Evolutionary conservation across 2,329 filamentous ascomycete species (phyloP).

Genomic region (Ascochyta koolunga): DNA sequence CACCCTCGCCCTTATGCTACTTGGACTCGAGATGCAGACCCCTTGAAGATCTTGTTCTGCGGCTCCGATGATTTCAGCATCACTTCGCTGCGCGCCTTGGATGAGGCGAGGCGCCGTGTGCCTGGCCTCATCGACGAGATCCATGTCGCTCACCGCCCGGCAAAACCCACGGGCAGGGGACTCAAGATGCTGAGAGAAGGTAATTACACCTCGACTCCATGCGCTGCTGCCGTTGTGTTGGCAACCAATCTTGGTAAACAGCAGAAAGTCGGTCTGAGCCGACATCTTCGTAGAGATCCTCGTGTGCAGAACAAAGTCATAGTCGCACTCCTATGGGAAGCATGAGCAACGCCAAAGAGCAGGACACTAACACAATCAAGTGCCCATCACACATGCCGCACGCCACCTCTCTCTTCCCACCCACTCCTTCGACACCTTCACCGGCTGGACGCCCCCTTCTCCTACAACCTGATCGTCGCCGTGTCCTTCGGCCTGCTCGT

Average conservation of each 20-base stretch:
- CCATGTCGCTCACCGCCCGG: slow-evolving; percentile 82
- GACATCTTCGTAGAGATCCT: no score
- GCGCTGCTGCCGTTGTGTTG: background rate
- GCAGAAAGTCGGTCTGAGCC: no score
- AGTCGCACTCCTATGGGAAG: background rate
- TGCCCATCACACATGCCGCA: slow-evolving; percentile 73
- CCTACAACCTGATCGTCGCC: slow-evolving; percentile 77
- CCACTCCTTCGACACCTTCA: slow-evolving; percentile 82
- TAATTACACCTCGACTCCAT: slow-evolving; percentile 42
- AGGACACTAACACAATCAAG: slow-evolving; percentile 51
- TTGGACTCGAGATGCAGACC: slow-evolving; percentile 45
- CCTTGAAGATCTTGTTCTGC: slow-evolving; percentile 88
- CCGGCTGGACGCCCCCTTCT: slow-evolving; percentile 66
- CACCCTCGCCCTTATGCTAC: background rate
- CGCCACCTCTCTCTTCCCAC: slow-evolving; percentile 67
- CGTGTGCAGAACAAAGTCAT: background rate
- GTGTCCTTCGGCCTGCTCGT: slow-evolving; percentile 95
- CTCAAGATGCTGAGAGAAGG: slow-evolving; percentile 71
- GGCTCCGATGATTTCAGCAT: slow-evolving; percentile 92
- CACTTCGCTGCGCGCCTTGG: slow-evolving; percentile 72
- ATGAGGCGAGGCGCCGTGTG: slow-evolving; percentile 59
- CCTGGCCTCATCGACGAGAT: slow-evolving; percentile 64
- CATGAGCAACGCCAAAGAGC: background rate
- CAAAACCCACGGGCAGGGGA: slow-evolving; percentile 78
- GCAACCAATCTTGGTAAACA: background rate